These are phyloP conservation scores for Pogostemon cablin DNA, from an alignment of 257 asterid genomes.

Conservation along the genomic window DNA sequence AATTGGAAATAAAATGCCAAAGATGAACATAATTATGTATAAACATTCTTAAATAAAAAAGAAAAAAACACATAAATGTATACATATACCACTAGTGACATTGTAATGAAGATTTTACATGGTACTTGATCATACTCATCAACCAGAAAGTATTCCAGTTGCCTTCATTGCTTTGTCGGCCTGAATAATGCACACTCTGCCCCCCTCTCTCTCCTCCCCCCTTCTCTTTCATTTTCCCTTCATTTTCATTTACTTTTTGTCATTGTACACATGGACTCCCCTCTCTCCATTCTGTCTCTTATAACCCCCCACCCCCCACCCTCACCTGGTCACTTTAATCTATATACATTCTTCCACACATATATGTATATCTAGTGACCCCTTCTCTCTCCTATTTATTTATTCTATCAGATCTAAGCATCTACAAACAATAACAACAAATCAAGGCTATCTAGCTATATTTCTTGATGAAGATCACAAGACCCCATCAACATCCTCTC, in stretches of 20 bases:
- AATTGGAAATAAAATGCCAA: not conserved
- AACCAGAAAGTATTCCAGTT: constrained; percentile 27
- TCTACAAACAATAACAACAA: constrained; percentile 7
- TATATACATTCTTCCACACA: not conserved
- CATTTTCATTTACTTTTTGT: constrained; percentile 27
- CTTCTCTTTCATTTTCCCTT: not conserved
- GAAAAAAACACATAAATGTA: not conserved
- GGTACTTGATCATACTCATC: constrained; percentile 20
- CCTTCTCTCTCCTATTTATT: constrained; percentile 29
- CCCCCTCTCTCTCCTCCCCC: not conserved
- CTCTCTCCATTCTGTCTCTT: constrained; percentile 40
- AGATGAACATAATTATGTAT: not conserved
- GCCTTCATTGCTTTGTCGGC: constrained; percentile 35
- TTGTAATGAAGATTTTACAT: constrained; percentile 27
- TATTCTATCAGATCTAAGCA: constrained; percentile 45
- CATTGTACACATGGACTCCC: constrained; percentile 37
- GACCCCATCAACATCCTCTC: constrained; percentile 50
- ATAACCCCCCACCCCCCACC: not conserved
- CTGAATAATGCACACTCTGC: not conserved
- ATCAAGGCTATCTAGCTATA: constrained; percentile 12
- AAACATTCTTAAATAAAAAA: not conserved
- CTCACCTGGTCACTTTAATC: constrained; percentile 1
- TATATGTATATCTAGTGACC: constrained; percentile 5
- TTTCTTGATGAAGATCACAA: constrained; percentile 65
- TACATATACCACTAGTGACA: not conserved